Percentiles rank a stretch among this genome's conserved stretches.
These are phyloP conservation scores for Amanita polypyramis DNA, from an alignment of 768 basidiomycete genomes.

Conservation along the genomic window DNA sequence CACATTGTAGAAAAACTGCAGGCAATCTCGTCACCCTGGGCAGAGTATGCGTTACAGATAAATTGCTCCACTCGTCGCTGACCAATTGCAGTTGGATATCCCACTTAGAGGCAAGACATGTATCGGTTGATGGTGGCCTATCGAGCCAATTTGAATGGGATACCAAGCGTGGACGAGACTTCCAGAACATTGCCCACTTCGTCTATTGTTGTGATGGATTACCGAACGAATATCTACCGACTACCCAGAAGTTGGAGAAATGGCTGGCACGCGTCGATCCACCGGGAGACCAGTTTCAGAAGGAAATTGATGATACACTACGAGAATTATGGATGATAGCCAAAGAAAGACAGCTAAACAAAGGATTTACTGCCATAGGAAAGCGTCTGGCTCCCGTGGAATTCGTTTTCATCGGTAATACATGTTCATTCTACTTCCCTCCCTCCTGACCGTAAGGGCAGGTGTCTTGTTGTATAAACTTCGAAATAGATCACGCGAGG, in stretches of 20 bases:
- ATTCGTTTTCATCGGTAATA: conserved; percentile 74
- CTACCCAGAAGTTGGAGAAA: conserved; percentile 44
- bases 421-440: conserved; percentile 2
- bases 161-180: conserved; percentile 61
- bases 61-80: neutral
- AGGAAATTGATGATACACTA: conserved; percentile 42
- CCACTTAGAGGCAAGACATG: conserved; percentile 44
- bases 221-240: conserved; percentile 39
- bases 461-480: conserved; percentile 60
- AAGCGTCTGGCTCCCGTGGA: conserved; percentile 63
- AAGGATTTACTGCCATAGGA: conserved; percentile 41
- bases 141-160: conserved; percentile 49
- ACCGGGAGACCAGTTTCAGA: conserved; percentile 40
- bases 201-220: conserved; percentile 55
- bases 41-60: conserved; percentile 25
- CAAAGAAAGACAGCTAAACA: conserved; percentile 23
- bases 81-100: conserved; percentile 42
- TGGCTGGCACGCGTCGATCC: conserved; percentile 32
- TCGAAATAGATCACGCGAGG: conserved; percentile 28
- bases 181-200: conserved; percentile 62
- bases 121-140: conserved; percentile 51
- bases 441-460: conserved; percentile 16
- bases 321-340: conserved; percentile 47
- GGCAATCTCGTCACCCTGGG: conserved; percentile 64
- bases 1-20: conserved; percentile 57